A percentile compares a stretch with the other conserved stretches of the same genome.
Conservation (phyloP, 2,329 filamentous ascomycete species). For the Apiospora kogelbergensis region DNA sequence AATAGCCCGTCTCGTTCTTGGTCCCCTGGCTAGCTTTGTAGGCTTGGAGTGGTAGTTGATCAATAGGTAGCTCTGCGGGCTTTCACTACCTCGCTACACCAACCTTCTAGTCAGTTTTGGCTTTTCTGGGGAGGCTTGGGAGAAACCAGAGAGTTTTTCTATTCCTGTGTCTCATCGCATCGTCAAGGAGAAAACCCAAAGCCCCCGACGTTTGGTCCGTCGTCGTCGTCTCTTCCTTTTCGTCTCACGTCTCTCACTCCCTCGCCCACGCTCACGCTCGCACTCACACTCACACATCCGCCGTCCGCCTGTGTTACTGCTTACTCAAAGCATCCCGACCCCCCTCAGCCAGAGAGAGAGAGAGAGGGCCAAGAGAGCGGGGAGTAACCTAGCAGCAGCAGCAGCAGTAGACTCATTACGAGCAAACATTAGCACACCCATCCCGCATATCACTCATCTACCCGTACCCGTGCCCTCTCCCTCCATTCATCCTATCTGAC, state of each 20-base stretch:
- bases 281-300: neutral
- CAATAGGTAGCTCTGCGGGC: neutral
- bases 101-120: conserved; percentile 6
- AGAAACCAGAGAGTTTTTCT: neutral
- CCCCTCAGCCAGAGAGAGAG: neutral
- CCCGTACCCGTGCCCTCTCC: no score
- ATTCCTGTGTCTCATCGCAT: conserved; percentile 8
- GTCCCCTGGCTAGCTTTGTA: neutral
- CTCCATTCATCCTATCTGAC: no score
- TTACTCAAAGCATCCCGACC: neutral
- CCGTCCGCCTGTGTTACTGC: neutral
- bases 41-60: no score
- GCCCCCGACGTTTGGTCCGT: neutral
- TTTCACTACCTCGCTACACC: neutral
- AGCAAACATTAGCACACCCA: no score
- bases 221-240: neutral
- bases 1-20: no score
- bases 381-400: neutral
- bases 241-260: no score
- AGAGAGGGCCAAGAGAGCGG: neutral
- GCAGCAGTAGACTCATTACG: no score
- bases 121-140: conserved; percentile 5
- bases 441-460: no score
- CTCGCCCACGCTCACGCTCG: neutral
- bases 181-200: conserved; percentile 5